Conservation (phyloP, 257 asterid species). For the Plantago ovata region DNA sequence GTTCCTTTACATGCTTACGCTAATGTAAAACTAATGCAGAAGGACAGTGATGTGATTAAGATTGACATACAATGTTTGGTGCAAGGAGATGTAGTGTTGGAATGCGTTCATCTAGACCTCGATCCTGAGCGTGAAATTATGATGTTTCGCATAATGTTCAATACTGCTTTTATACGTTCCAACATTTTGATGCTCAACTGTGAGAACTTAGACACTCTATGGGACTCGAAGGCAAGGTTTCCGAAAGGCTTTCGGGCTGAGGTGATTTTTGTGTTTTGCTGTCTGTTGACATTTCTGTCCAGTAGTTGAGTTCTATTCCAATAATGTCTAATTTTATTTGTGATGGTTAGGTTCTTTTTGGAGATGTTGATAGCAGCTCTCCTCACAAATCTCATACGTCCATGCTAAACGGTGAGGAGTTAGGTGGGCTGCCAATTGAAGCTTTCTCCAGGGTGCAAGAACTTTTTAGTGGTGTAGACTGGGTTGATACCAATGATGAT, state of each 20-base stretch:
- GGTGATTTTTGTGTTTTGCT: slow-evolving; percentile 38
- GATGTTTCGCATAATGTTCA: slow-evolving; percentile 96
- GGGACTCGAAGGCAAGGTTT: slow-evolving; percentile 89
- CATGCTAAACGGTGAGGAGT: slow-evolving; percentile 79
- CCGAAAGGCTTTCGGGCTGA: slow-evolving; percentile 96
- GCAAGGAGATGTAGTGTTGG: slow-evolving; percentile 98
- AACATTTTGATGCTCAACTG: slow-evolving; percentile 89
- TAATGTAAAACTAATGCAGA: slow-evolving; percentile 46
- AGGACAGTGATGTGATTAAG: slow-evolving; percentile 94
- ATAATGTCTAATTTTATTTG: slow-evolving; percentile 19
- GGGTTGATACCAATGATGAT: slow-evolving; percentile 84
- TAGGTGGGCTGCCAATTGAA: slow-evolving; percentile 90
- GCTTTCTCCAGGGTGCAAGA: slow-evolving; percentile 94
- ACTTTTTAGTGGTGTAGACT: slow-evolving; percentile 80
- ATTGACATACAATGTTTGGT: slow-evolving; percentile 95
- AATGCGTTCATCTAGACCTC: slow-evolving; percentile 85
- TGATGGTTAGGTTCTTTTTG: slow-evolving; percentile 73
- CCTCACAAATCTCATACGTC: slow-evolving; percentile 63
- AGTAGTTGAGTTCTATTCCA: slow-evolving; percentile 15
- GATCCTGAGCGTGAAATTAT: slow-evolving; percentile 97
- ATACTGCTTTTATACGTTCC: slow-evolving; percentile 95
- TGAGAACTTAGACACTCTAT: slow-evolving; percentile 85
- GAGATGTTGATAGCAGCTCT: slow-evolving; percentile 81
- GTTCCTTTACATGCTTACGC: slow-evolving; percentile 15
- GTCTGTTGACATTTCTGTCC: slow-evolving; percentile 11